These are phyloP conservation scores for Plasmopara viticola DNA, from an alignment of 352 stramenopile species.

Conservation along the genomic window DNA sequence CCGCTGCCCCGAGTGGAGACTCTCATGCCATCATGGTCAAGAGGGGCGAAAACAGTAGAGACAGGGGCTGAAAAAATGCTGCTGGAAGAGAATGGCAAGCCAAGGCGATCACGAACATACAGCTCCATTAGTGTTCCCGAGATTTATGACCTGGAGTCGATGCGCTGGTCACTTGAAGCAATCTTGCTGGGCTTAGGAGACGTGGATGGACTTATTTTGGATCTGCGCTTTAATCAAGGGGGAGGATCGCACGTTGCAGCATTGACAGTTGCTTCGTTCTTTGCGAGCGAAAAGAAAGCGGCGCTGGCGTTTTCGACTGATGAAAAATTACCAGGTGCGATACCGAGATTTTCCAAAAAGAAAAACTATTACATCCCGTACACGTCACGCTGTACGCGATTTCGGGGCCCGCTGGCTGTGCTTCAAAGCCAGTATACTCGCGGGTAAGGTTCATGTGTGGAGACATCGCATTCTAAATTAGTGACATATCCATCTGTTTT, in stretches of 20 bases:
- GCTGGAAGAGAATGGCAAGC: conserved; percentile 14
- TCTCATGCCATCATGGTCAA: conserved; percentile 49
- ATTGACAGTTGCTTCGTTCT: conserved; percentile 69
- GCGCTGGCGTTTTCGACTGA: conserved; percentile 62
- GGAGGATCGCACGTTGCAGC: conserved; percentile 58
- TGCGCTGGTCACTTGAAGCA: conserved; percentile 82
- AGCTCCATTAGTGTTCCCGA: conserved; percentile 48
- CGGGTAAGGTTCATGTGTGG: conserved; percentile 33
- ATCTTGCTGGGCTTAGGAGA: conserved; percentile 59
- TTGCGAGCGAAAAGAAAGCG: conserved; percentile 37
- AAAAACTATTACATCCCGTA: conserved; percentile 62
- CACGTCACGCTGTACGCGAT: conserved; percentile 46
- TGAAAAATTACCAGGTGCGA: conserved; percentile 43
- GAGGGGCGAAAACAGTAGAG: conserved; percentile 4
- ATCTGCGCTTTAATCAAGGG: conserved; percentile 70
- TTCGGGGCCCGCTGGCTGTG: conserved; percentile 58
- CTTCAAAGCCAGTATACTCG: conserved; percentile 73
- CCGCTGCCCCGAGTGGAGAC: conserved; percentile 51
- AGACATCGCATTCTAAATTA: not conserved
- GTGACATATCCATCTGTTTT: not conserved
- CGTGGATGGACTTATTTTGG: conserved; percentile 65
- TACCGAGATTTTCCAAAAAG: conserved; percentile 39
- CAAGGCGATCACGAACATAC: conserved; percentile 5
- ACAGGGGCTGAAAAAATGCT: conserved; percentile 9
- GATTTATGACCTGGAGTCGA: conserved; percentile 82